Conservation (phyloP, 257 asterid species). For the Nicotiana attenuata region DNA sequence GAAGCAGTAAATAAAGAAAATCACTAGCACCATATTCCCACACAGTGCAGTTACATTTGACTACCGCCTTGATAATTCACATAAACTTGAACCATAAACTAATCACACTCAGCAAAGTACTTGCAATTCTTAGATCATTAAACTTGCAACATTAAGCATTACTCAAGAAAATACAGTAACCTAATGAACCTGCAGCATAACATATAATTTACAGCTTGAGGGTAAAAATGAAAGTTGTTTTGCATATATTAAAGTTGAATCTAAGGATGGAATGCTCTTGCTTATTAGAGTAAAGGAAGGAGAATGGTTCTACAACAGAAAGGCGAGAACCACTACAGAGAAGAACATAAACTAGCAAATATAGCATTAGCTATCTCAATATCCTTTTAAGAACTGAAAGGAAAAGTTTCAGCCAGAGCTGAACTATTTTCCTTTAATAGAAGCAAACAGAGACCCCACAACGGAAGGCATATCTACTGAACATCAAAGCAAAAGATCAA, state of each 20-base stretch:
- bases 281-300: not conserved
- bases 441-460: not conserved
- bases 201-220: not conserved
- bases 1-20: not conserved
- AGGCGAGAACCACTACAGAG: not conserved
- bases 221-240: not conserved
- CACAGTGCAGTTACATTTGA: not conserved
- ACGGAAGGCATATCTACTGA: not conserved
- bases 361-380: not conserved
- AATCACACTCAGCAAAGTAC: not conserved
- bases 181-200: not conserved
- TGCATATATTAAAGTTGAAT: not conserved
- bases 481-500: not conserved
- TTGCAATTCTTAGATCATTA: not conserved
- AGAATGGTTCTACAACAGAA: not conserved
- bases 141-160: not conserved
- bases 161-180: slow-evolving; percentile 3
- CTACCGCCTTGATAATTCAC: not conserved
- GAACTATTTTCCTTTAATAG: not conserved
- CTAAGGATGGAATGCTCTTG: not conserved
- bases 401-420: not conserved
- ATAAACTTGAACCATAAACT: not conserved
- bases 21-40: not conserved
- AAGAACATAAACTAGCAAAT: not conserved
- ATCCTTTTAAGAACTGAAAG: not conserved